Base-by-base conservation (phyloP, 2,329 filamentous ascomycete genomes). In the Hirsutella rhossiliensis region DNA sequence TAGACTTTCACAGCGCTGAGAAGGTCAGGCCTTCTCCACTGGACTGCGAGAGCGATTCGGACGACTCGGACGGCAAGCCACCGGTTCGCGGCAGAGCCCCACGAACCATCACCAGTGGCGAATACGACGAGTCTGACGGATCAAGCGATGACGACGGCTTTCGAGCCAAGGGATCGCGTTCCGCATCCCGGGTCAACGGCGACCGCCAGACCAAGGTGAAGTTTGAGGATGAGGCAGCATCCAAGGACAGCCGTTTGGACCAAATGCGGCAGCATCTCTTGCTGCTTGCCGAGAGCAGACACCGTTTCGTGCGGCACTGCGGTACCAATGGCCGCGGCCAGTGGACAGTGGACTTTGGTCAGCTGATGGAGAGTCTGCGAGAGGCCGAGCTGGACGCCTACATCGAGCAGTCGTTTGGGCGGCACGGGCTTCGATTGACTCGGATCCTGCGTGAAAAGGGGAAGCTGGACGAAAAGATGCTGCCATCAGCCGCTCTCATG, bases 381-480 rank as follows among this genome's bases (percentile, higher is more conserved):
- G 82, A 89, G 54, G 67, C 76, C 6, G 87, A 96, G 59, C 69
- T 97, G 28, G 87, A 96, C 60, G 79, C 81, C 13, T 82, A 88
- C 37, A 82, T 97, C 45, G 77, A 84, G 49, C 78, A 87, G 43
- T 78, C 79, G 2, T 88, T 87, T 53, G 88, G 87, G 8, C 75
- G 77, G 8, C 71, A 84, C 40, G 87, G 87, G 1, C 74, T 90
- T 17, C 84, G 90, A 9, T 71, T 98, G n/a, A 76, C 88, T 18
- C 83, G 87, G 18, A 87, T 97, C 44, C 73, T 98, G 18, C 76
- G 84, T 34, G 81, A 84, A 46, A 87, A 89, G 57, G 92, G 92
- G 43, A 95, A 92, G 58, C 71, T 97, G n/a, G 90, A 97, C 52
- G 92, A 98, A 62, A 94, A 94, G 62, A 82, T 85, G 48, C 72